Percentiles rank a stretch among this genome's conserved stretches.
Conservation (phyloP, 805 yeast genomes). For the Tetrapisispora fleetii region DNA sequence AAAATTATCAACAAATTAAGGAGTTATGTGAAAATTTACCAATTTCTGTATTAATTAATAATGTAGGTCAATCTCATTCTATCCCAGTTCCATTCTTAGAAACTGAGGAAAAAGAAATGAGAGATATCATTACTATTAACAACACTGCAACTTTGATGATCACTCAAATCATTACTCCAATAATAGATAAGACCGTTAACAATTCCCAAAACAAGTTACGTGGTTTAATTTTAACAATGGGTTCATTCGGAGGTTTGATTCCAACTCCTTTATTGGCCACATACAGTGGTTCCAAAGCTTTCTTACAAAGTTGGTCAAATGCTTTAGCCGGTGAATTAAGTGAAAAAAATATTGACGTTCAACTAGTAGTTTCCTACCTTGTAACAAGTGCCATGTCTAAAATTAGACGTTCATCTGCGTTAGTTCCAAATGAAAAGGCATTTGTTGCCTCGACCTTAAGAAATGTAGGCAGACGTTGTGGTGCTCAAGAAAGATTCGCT, state of each 20-base stretch:
- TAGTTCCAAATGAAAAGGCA: conserved; percentile 71
- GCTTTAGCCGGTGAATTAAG: conserved; percentile 81
- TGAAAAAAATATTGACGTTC: conserved; percentile 67
- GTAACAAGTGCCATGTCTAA: conserved; percentile 96
- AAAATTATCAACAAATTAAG: conserved; percentile 45
- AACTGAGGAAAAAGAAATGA: conserved; percentile 64
- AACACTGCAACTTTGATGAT: conserved; percentile 73
- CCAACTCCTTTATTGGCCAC: conserved; percentile 91
- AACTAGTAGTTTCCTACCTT: conserved; percentile 73
- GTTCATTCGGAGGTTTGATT: conserved; percentile 88
- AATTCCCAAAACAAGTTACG: conserved; percentile 30
- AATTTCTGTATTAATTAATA: conserved; percentile 73
- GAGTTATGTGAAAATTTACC: conserved; percentile 42
- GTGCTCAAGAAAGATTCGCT: conserved; percentile 84
- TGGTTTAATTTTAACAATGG: conserved; percentile 87
- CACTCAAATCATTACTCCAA: conserved; percentile 71
- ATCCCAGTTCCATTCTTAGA: conserved; percentile 90
- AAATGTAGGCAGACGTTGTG: conserved; percentile 72
- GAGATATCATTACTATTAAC: conserved; percentile 75
- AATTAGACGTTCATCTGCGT: conserved; percentile 60
- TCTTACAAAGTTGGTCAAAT: conserved; percentile 85
- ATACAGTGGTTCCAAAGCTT: conserved; percentile 93
- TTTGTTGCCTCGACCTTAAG: conserved; percentile 69
- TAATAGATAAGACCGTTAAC: conserved; percentile 46
- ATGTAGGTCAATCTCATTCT: conserved; percentile 90